phyloP scores from a whole-genome alignment of 768 basidiomycete species.

The Leccinum boreale region DNA sequence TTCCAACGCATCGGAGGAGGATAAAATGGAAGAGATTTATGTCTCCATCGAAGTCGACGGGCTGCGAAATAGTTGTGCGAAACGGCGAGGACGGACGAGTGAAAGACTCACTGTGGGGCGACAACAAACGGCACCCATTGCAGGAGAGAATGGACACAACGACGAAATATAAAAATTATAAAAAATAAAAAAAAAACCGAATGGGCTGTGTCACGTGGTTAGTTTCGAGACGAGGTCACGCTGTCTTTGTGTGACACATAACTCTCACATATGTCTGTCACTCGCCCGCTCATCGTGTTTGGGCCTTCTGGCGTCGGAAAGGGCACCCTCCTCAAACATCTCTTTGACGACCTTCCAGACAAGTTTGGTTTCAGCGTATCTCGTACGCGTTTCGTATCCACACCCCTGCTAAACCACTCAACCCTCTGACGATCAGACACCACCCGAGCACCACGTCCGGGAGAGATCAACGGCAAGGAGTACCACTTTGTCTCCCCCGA shows the following conservation, averaged over 20 bases:
- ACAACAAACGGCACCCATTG: conserved; percentile 82
- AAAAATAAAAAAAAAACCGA: conserved; percentile 14
- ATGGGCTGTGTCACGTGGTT: conserved; percentile 13
- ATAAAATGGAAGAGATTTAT: conserved; percentile 97
- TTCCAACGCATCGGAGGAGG: conserved; percentile 93
- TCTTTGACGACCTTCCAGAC: conserved; percentile 79
- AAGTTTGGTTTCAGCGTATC: conserved; percentile 93
- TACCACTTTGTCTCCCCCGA: conserved; percentile 82
- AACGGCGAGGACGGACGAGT: not conserved
- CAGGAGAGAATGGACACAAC: not conserved
- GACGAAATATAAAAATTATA: not conserved
- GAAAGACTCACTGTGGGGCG: conserved; percentile 60
- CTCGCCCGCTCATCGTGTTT: conserved; percentile 74
- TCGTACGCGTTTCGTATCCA: conserved; percentile 46
- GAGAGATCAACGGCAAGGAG: conserved; percentile 77
- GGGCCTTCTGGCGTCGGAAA: conserved; percentile 95
- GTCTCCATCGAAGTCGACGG: conserved; percentile 93
- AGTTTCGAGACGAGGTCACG: not conserved
- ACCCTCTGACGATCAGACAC: conserved; percentile 57
- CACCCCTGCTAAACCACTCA: not conserved
- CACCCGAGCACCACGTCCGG: conserved; percentile 78
- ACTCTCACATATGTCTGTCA: conserved; percentile 6
- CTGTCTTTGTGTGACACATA: not conserved
- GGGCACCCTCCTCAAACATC: conserved; percentile 79
- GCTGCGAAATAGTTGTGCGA: conserved; percentile 41